Base-by-base conservation (phyloP, 768 basidiomycete genomes). In the Trametopsis cervina region DNA sequence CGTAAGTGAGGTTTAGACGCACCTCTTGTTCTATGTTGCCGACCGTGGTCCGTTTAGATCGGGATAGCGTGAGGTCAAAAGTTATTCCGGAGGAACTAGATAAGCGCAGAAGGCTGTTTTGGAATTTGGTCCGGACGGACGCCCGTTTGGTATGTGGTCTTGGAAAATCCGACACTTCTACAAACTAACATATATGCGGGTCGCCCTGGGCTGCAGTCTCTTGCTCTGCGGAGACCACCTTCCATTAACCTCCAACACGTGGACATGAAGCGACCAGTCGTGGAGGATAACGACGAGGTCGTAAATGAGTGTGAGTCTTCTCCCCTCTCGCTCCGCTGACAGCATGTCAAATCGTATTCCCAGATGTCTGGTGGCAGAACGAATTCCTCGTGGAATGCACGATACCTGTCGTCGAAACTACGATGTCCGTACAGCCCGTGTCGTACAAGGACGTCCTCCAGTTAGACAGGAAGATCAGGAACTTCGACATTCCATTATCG, bases 361-460 rank as follows among this genome's bases (percentile, higher is more conserved):
- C 57, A 84, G 83, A 84, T 61, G 82, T 84, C 49, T 73, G 80
- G 58, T 86, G 83, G 83, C 83, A 83, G 56, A 77, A 81, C 54
- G 64, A 68, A 0, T 85, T 86, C 65, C 80, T 82, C 58, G 68
- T 74, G 23, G 58, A 78, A 25, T 83, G 83, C 61, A 68, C 84
- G 50, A 73, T 76, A 7, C 83, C 83, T 2, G 75, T 84, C 41
- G 64, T 84, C 29, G 77, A 82, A 54, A 68, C 73, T 5, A 76
- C 78, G 55, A 73, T 77, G 40, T 69, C 75, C 21, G 73, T 77
- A 4, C 67, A 75, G 35, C 66, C 68, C n/a, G 75, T 75, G 3
- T 64, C 67, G 3, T 86, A 85, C 60, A 47, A 61, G 41, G 68
- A 67, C 9, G 71, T 84, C 44, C 52, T 83, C 20, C 65, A 66